Percentiles rank a stretch among this genome's conserved stretches.
Conservation (phyloP, 1,139 yeast genomes). For the Blastobotrys ciferrii region DNA sequence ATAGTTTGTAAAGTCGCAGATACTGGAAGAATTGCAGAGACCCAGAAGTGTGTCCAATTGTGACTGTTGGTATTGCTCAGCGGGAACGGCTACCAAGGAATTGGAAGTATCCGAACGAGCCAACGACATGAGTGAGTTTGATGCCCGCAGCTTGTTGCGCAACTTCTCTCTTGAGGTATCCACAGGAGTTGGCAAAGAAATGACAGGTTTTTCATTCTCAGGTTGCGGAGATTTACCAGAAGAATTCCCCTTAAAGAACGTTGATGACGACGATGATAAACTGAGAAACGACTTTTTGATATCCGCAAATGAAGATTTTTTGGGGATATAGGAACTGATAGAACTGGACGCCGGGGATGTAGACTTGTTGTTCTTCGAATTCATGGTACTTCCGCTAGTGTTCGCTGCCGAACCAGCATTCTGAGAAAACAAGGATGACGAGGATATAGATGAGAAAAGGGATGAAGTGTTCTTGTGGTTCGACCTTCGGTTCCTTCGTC, state of each 20-base stretch:
- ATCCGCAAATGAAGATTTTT: conserved; percentile 21
- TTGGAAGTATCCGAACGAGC: conserved; percentile 30
- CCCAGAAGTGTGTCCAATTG: conserved; percentile 38
- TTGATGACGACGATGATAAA: conserved; percentile 15
- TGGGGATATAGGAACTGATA: conserved; percentile 4
- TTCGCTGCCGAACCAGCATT: conserved; percentile 8
- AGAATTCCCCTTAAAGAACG: conserved; percentile 14
- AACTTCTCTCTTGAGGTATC: conserved; percentile 54
- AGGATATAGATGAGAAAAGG: conserved; percentile 21
- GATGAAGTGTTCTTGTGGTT: conserved; percentile 22
- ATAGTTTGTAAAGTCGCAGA: conserved; percentile 34
- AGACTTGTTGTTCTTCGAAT: not conserved
- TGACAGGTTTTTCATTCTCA: conserved; percentile 38
- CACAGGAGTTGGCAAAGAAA: conserved; percentile 59
- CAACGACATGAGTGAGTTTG: conserved; percentile 49
- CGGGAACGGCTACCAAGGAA: conserved; percentile 34
- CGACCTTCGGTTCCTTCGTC: conserved; percentile 13
- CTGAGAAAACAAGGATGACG: conserved; percentile 17
- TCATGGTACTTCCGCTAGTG: not conserved
- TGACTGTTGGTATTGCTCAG: conserved; percentile 30
- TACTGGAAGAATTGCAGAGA: conserved; percentile 37
- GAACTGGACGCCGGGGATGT: conserved; percentile 1
- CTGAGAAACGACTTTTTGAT: conserved; percentile 20
- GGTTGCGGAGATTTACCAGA: conserved; percentile 10
- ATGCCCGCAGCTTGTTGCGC: conserved; percentile 50